These are phyloP conservation scores for Hyaloperonospora brassicae DNA, from an alignment of 352 stramenopile genomes.

Conservation along the genomic window DNA sequence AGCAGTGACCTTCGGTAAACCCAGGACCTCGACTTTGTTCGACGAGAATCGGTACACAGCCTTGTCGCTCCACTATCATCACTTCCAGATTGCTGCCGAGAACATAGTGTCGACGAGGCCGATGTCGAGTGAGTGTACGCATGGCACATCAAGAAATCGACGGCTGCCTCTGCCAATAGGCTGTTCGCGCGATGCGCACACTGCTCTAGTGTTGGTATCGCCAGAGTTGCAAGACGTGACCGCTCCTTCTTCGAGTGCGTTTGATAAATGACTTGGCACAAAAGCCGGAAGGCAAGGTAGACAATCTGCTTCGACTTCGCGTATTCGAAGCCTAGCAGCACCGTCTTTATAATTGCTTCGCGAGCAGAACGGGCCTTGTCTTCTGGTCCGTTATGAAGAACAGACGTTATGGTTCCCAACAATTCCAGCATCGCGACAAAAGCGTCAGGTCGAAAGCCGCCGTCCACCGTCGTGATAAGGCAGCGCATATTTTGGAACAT, in stretches of 20 bases:
- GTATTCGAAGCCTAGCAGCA: conserved; percentile 53
- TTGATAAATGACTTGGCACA: conserved; percentile 55
- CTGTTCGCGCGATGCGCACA: conserved; percentile 29
- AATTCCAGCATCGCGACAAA: conserved; percentile 59
- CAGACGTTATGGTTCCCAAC: conserved; percentile 39
- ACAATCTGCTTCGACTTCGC: conserved; percentile 46
- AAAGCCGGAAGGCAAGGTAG: conserved; percentile 57
- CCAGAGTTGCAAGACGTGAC: conserved; percentile 33
- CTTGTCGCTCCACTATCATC: conserved; percentile 8
- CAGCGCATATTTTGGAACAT: conserved; percentile 32
- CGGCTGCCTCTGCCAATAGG: conserved; percentile 49
- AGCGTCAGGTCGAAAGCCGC: conserved; percentile 55
- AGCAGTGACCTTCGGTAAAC: conserved; percentile 47
- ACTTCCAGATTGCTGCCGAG: conserved; percentile 1
- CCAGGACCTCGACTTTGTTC: conserved; percentile 30
- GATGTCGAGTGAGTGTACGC: conserved; percentile 47
- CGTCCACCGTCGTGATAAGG: conserved; percentile 55
- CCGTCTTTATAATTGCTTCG: conserved; percentile 33
- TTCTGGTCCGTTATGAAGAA: conserved; percentile 12
- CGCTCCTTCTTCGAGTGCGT: conserved; percentile 32
- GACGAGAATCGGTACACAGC: conserved; percentile 6
- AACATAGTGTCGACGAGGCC: conserved; percentile 30
- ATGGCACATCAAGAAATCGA: conserved; percentile 78
- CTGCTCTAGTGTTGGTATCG: conserved; percentile 50
- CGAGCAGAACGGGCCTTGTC: conserved; percentile 18